Percentiles rank a stretch among this genome's conserved stretches.
Evolutionary conservation across 73 alveolate genomes (phyloP).

Genomic region (Halteria grandinella): DNA sequence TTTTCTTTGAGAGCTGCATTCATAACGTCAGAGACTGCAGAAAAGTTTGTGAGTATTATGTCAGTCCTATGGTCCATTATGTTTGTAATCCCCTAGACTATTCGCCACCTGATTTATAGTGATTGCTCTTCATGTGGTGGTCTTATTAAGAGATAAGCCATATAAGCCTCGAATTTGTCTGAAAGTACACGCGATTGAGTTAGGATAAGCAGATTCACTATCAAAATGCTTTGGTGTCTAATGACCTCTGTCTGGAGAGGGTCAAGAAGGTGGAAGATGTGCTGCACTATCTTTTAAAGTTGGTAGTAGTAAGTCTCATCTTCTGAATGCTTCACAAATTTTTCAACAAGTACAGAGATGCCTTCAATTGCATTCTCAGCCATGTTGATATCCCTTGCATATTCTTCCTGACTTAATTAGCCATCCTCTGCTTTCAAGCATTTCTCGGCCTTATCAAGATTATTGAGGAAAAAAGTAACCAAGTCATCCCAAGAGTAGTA

Average conservation of each 20-base stretch:
- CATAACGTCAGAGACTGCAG: conserved; percentile 47
- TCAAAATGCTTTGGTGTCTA: conserved; percentile 1
- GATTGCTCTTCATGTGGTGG: too few species aligned
- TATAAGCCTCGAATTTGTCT: conserved; percentile 1
- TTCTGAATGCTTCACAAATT: conserved; percentile 36
- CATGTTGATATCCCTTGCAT: too few species aligned
- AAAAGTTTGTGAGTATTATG: not conserved
- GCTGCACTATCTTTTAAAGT: not conserved
- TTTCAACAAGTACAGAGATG: conserved; percentile 51
- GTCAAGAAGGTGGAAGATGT: conserved; percentile 9
- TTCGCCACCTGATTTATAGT: conserved; percentile 49
- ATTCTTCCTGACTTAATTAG: too few species aligned
- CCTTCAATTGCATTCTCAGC: conserved; percentile 38
- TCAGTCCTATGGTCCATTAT: conserved; percentile 50
- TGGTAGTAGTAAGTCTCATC: conserved; percentile 28
- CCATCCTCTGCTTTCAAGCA: too few species aligned
- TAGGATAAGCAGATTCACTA: not conserved
- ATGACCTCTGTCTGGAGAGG: not conserved
- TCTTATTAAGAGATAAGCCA: not conserved
- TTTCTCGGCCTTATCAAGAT: too few species aligned
- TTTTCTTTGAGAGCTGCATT: conserved; percentile 42
- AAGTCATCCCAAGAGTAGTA: too few species aligned
- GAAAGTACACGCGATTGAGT: conserved; percentile 16
- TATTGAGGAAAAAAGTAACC: too few species aligned
- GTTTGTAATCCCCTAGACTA: conserved; percentile 52